Percentiles rank a stretch among this genome's conserved stretches.
Evolutionary conservation across 1,139 yeast species (phyloP).

Genomic region (Blastobotrys buckinghamii): DNA sequence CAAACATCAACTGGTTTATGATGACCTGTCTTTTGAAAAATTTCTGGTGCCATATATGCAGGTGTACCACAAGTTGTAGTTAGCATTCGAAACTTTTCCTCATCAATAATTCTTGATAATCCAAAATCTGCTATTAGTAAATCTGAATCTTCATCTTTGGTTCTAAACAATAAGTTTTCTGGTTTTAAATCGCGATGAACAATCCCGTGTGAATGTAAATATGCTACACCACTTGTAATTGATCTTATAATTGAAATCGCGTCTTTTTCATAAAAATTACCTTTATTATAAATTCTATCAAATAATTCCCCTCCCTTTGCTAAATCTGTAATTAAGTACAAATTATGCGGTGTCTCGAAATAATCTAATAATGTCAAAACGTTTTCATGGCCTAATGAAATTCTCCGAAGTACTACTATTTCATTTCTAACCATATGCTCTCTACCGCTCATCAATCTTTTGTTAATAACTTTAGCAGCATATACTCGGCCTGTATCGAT

Average conservation of each 20-base stretch:
- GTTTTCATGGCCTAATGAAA: conserved; percentile 48
- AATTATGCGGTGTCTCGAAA: conserved; percentile 56
- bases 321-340: conserved; percentile 60
- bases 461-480: conserved; percentile 41
- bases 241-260: conserved; percentile 48
- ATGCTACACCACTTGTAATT: conserved; percentile 47
- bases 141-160: conserved; percentile 40
- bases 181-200: conserved; percentile 94
- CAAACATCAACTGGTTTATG: conserved; percentile 62
- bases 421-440: conserved; percentile 51
- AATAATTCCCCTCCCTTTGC: conserved; percentile 70
- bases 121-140: conserved; percentile 72
- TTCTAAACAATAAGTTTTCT: conserved; percentile 67
- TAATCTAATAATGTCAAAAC: conserved; percentile 61
- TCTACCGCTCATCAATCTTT: conserved; percentile 40
- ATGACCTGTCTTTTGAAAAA: conserved; percentile 49
- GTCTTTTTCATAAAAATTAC: conserved; percentile 45
- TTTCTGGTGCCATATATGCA: conserved; percentile 73
- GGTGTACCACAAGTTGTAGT: conserved; percentile 58
- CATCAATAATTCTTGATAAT: conserved; percentile 45
- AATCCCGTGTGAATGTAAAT: conserved; percentile 70
- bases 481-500: conserved; percentile 34
- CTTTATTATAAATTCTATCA: conserved; percentile 49
- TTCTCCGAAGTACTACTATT: conserved; percentile 45
- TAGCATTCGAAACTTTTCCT: conserved; percentile 45